A percentile compares a stretch with the other conserved stretches of the same genome.
Evolutionary conservation across 2,329 filamentous ascomycete genomes (phyloP).

Genomic region (Colletotrichum australisinense): DNA sequence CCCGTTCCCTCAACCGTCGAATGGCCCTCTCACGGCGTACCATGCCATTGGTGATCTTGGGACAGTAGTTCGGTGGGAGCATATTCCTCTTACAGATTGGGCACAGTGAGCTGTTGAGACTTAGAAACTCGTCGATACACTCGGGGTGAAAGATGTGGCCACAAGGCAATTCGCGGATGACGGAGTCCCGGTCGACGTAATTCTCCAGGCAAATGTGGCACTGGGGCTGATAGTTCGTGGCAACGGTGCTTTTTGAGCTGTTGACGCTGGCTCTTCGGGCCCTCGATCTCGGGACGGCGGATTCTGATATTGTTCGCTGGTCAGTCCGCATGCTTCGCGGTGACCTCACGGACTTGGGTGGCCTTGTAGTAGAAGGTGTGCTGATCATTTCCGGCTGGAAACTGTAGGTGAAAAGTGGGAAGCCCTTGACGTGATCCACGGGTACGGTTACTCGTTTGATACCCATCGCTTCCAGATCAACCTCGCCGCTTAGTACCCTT

Average conservation of each 20-base stretch:
- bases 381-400: slow-evolving; percentile 59
- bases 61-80: slow-evolving; percentile 75
- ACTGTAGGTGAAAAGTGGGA: slow-evolving; percentile 84
- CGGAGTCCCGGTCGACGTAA: slow-evolving; percentile 75
- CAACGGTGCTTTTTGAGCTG: slow-evolving; percentile 49
- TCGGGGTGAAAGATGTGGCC: slow-evolving; percentile 93
- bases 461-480: slow-evolving; percentile 87
- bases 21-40: slow-evolving; percentile 82
- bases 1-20: slow-evolving; percentile 67
- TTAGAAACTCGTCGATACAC: slow-evolving; percentile 89
- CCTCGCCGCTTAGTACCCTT: slow-evolving; percentile 80
- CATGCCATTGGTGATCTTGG: slow-evolving; percentile 85
- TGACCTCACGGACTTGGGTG: slow-evolving; percentile 43
- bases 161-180: slow-evolving; percentile 88
- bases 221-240: slow-evolving; percentile 77
- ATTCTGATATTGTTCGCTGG: slow-evolving; percentile 33
- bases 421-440: slow-evolving; percentile 73
- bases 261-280: slow-evolving; percentile 52
- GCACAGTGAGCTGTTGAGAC: slow-evolving; percentile 84
- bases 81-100: slow-evolving; percentile 90
- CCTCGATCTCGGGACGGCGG: slow-evolving; percentile 38
- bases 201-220: slow-evolving; percentile 93
- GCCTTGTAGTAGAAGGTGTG: slow-evolving; percentile 51
- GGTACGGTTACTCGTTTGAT: slow-evolving; percentile 87
- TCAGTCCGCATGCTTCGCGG: slow-evolving; percentile 35